Base-by-base conservation (phyloP, 495 filamentous ascomycete species). In the Lineolata rhizophorae region DNA sequence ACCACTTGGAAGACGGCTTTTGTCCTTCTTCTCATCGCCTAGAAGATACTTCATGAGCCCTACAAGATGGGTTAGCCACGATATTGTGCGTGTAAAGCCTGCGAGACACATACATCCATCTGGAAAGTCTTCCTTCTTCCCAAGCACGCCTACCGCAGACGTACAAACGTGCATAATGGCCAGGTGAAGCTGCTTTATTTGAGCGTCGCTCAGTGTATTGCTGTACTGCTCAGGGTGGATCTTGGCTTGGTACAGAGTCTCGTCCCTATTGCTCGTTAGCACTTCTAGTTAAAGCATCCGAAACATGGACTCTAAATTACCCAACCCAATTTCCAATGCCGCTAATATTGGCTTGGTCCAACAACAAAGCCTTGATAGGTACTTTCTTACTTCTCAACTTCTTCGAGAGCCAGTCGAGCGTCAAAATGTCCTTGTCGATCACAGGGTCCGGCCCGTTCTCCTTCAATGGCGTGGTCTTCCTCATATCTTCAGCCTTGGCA, bases 321-420 rank as follows among this genome's bases (percentile, higher is more conserved):
- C 70, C 82, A 40, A 97, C 82, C 87, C 85, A 95, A 42, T 94
- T 95, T 2, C 87, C 87, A 30, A 97, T 79, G 3, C 87, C 87
- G 43, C 79, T 83, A 31, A 95, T 72, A 43, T 74, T 76, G n/a
- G 65, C 60, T 48, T 97, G 87, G 44, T 94, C 79, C 9, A 94
- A 61, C 14, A 97, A 51, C 30, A 92, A 57, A 0, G 80, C 73
- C 46, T 94, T 94, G 29, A 95, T 59, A 0, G 85, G 80, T 1
- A 92, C 73, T 34, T 67, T 74, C 34, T 82, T 82, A 22, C 59
- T 69, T 26, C 46, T 55, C 49, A 93, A 49, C 51, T 79, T 82
- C 35, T 64, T 47, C 14, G 45, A 47, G 18, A 97, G 48, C 64
- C 73, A 95, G 2, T 64, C 61, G 35, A 70, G 61, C 0, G 72